Evolutionary conservation across 306 rosid species (phyloP), one percentile per base, ranked within the genome.

Genomic region (Coriaria nepalensis): DNA sequence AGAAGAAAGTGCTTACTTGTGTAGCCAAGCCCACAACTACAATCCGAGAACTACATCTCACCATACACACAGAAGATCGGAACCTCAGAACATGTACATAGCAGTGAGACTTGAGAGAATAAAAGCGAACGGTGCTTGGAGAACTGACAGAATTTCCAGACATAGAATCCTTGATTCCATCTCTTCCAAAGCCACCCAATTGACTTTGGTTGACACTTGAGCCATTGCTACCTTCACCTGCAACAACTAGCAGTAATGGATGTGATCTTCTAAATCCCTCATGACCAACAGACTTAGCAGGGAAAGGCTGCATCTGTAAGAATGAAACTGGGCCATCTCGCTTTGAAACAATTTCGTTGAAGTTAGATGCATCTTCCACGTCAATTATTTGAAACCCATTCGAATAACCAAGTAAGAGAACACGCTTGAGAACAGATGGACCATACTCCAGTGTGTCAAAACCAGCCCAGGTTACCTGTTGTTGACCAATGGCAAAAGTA

Each of bases 381-480:
- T 77, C 87, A 58, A 87, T 76, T 40, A 87, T 84, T 73, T 87
- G 96, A 79, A 87, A 87, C 7, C 96, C 96, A 10, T 82, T 87
- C 39, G 62, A 57, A 71, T 87, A 87, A 75, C 96, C 96, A 42
- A 87, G 84, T 62, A 87, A 73, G 46, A 87, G 77, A 55, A 87
- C 72, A 2, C 47, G 81, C 46, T 66, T 82, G 48, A 57, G 45
- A 60, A 40, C 40, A 37, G 74, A 72, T 12, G 60, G 81, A 65
- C 71, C 63, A 64, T 79, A 65, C 77, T 79, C 94, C 61, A 87
- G 73, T 64, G 50, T 67, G 61, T 82, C 96, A 64, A 87, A 87
- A 47, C 86, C 86, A 61, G 96, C 96, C 94, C 96, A 87, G 32
- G 81, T 77, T 43, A 87, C 87, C 96, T 87, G 77, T 58, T 63